Base-by-base conservation (phyloP, 305 asterid genomes). In the Fraxinus nigra region DNA sequence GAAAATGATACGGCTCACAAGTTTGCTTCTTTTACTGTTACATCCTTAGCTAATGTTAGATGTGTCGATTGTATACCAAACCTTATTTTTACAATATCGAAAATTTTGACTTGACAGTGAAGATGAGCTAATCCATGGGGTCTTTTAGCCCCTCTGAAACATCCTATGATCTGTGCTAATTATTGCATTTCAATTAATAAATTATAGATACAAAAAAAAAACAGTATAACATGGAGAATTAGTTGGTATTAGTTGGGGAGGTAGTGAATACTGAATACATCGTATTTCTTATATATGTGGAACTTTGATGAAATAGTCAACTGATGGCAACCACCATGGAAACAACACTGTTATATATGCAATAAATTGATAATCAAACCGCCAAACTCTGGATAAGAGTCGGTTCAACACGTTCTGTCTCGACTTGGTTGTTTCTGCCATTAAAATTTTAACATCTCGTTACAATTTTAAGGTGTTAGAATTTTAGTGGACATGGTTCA, bases 211-310 rank as follows among this genome's bases (percentile, higher is more conserved):
- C 9, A 6, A n/a, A 46, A 46, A 16, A 14, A 1, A 1, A 51
- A 16, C 13, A 59, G 30, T 59, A 59, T 61, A 61, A 22, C 28
- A 22, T 61, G 32, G 32, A 22, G 70, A 56, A 34, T 80, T 83
- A n/a, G 85, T 78, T 78, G 82, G 82, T 3, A 65, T 40, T 40
- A 40, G 85, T 56, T 82, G 82, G 75, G 72, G 72, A 26, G 72
- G 35, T 26, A 24, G 34, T 65, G 34, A 65, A 24, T 65, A 65
- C 34, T 65, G 72, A 3, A 26, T 24, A 10, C 72, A 20, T 59
- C 28, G 7, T 54, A 20, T 16, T 51, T 54, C 63, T 54, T 54
- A n/a, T n/a, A 20, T 59, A 59, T 59, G 30, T 20, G 30, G 5
- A 59, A 59, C 34, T 24, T 0, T 65, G 5, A 65, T 4, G 72